Base-by-base conservation (phyloP, 2,329 filamentous ascomycete genomes). In the Escovopsis sp. region DNA sequence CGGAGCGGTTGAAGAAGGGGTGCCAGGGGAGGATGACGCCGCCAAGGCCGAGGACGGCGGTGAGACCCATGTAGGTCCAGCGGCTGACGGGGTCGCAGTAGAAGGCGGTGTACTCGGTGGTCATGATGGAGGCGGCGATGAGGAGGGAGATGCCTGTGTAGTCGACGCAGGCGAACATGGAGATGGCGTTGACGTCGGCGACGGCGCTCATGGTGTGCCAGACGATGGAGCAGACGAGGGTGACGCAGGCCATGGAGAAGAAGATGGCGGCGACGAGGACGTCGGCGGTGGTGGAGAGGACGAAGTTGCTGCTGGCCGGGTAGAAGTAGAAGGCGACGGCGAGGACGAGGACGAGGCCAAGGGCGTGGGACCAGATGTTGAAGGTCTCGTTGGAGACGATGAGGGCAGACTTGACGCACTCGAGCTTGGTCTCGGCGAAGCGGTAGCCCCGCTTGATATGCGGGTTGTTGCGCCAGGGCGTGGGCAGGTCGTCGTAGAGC, bases 181-280 rank as follows among this genome's bases (percentile, higher is more conserved):
- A 90, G 61, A 98, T 80, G 29, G 93, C 72, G 15, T 76, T 74
- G 49, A 93, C 78, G 46, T 93, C 83, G 14, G 88, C 86, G 36
- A 96, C 92, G 48, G 84, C 85, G 62, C 88, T 94, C 86, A 98
- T 96, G 18, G 90, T 94, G 62, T 98, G 90, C 90, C 90, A 98
- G 52, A 96, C 76, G 43, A 80, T 88, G 42, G 82, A 92, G 75
- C 90, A 98, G 52, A 88, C 76, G 37, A 98, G 72, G 51, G 88
- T 96, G 57, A 96, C 86, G 65, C 79, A 86, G 31, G 90, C 90
- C 33, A 88, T 90, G 51, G 93, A 83, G 64, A 98, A 94, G 68
- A 98, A 98, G 45, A 92, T 71, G 16, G 82, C 86, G 1, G 88
- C 87, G 42, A 98, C 86, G 51, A 90, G 72, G 40, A 96, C 74